phyloP scores from a whole-genome alignment of 1,139 yeast species.

The Sugiyamaella novakii region DNA sequence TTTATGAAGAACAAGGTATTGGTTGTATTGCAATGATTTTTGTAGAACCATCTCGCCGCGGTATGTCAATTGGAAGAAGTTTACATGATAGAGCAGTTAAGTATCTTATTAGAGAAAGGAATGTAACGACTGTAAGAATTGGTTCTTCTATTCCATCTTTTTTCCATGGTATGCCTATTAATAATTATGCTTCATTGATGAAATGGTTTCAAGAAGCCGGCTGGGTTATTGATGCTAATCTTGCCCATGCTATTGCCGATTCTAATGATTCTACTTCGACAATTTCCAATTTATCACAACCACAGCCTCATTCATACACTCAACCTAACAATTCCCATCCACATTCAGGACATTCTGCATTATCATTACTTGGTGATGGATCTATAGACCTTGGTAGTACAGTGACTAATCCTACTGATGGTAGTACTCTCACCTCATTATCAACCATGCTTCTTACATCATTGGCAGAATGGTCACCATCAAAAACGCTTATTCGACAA shows the following conservation, averaged over 20 bases:
- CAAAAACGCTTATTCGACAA: slow-evolving; percentile 57
- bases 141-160: slow-evolving; percentile 60
- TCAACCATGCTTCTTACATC: slow-evolving; percentile 33
- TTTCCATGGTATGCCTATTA: slow-evolving; percentile 45
- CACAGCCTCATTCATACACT: neutral
- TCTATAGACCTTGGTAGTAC: slow-evolving; percentile 1
- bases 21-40: slow-evolving; percentile 55
- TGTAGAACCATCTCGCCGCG: slow-evolving; percentile 59
- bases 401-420: slow-evolving; percentile 3
- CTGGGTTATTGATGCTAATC: slow-evolving; percentile 35
- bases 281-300: neutral
- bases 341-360: slow-evolving; percentile 9
- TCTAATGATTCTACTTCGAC: slow-evolving; percentile 8
- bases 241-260: slow-evolving; percentile 27
- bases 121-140: slow-evolving; percentile 49
- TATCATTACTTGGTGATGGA: neutral
- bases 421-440: slow-evolving; percentile 18
- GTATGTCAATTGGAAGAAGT: slow-evolving; percentile 61
- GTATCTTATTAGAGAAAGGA: slow-evolving; percentile 51
- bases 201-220: slow-evolving; percentile 39
- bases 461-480: slow-evolving; percentile 52
- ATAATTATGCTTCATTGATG: slow-evolving; percentile 23
- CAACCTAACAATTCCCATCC: slow-evolving; percentile 7
- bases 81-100: slow-evolving; percentile 58
- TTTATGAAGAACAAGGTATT: slow-evolving; percentile 40